These are phyloP conservation scores for Ustilago tritici DNA, from an alignment of 1,284 basidiomycete species.

Conservation along the genomic window DNA sequence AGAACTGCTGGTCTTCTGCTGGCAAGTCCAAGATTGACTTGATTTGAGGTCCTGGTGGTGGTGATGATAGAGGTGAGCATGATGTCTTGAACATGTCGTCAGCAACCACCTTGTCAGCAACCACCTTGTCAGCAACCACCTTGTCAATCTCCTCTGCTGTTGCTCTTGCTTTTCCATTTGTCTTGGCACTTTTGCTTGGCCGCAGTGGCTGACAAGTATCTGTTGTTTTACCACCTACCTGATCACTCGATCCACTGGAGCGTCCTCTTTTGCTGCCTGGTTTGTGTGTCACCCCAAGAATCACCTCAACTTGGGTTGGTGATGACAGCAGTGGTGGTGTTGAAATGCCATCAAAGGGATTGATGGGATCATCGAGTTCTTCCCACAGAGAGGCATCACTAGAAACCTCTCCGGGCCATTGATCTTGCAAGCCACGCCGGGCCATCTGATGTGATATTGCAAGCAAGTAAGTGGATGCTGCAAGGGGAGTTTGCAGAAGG, in stretches of 20 bases:
- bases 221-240: no score
- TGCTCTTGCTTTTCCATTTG: conserved; percentile 5
- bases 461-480: no score
- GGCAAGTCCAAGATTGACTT: conserved; percentile 40
- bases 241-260: conserved; percentile 17
- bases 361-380: neutral
- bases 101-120: conserved; percentile 6
- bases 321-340: conserved; percentile 11
- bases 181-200: neutral
- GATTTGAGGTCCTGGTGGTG: conserved; percentile 15
- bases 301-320: neutral
- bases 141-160: neutral
- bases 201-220: neutral
- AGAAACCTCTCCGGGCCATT: no score
- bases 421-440: no score
- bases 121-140: neutral
- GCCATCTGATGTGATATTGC: no score
- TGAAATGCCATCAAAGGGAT: no score
- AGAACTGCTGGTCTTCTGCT: conserved; percentile 32
- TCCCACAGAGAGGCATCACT: conserved; percentile 15
- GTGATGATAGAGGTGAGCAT: conserved; percentile 20
- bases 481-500: no score
- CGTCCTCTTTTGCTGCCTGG: conserved; percentile 7
- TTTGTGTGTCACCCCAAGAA: neutral
- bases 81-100: conserved; percentile 21